These are phyloP conservation scores for Stachybotrys chlorohalonatus DNA, from an alignment of 2,329 filamentous ascomycete species.

Conservation along the genomic window DNA sequence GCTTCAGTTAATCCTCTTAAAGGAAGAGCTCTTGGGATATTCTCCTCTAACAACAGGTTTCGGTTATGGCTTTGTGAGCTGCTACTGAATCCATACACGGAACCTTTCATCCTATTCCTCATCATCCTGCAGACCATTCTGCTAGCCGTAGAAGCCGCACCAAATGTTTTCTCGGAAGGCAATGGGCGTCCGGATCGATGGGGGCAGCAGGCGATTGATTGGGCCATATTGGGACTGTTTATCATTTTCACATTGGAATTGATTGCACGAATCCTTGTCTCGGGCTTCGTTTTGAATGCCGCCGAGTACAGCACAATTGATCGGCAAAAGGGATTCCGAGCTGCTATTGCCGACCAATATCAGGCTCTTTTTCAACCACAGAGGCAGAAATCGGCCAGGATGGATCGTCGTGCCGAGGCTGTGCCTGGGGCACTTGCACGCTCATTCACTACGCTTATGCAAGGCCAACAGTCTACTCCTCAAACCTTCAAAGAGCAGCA, in stretches of 20 bases:
- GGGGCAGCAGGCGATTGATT: conserved; percentile 65
- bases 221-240: conserved; percentile 74
- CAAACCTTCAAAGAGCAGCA: conserved; percentile 68
- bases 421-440: conserved; percentile 61
- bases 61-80: conserved; percentile 71
- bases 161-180: conserved; percentile 56
- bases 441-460: conserved; percentile 72
- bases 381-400: conserved; percentile 57
- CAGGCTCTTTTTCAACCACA: conserved; percentile 75
- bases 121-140: conserved; percentile 84
- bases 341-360: conserved; percentile 68
- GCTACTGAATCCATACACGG: conserved; percentile 76
- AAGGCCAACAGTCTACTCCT: conserved; percentile 45
- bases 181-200: conserved; percentile 54
- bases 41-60: conserved; percentile 68
- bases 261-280: conserved; percentile 77
- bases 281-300: conserved; percentile 85
- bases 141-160: conserved; percentile 74
- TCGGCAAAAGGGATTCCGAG: conserved; percentile 62
- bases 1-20: conserved; percentile 61
- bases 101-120: conserved; percentile 76
- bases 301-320: conserved; percentile 87
- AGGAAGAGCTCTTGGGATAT: conserved; percentile 78
- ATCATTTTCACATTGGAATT: conserved; percentile 84
- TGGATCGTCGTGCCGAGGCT: conserved; percentile 34